Base-by-base conservation (phyloP, 1,284 basidiomycete species). In the Schizophyllum amplum region DNA sequence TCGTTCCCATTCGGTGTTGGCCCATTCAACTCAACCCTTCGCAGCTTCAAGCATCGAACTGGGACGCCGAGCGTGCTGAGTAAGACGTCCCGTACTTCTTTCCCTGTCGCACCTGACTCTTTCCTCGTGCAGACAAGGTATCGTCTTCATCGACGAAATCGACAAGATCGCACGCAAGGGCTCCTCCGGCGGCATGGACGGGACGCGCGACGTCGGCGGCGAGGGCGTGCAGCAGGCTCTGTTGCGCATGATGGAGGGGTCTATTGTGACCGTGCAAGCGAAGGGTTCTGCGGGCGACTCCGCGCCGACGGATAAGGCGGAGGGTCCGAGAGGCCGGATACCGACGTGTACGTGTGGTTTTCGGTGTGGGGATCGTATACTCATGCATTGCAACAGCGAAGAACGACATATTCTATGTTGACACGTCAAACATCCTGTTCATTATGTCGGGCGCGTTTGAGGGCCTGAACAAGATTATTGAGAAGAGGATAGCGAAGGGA, bases 191-290 rank as follows among this genome's bases (percentile, higher is more conserved):
- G 86, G 88, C 13, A 73, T 75, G 22, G 88, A 91, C 64, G 81
- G 87, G 4, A 87, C 89, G 1, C 84, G 93, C 53, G 96, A 98
- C 67, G 94, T 98, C 0, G 90, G 92, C 21, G 95, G 95, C 4
- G 94, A 97, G 76, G 95, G 95, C 33, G 95, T 98, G 2, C 95
- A 98, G 66, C 95, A 98, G 70, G 84, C 92, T 9, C 77, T 98
- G 22, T 75, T 98, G 1, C 81, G 94, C 52, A 89, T 98, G 81
- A 87, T 98, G 77, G 95, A 98, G 74, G 95, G 95, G 1, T 87
- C 92, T 0, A 76, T 86, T 4, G 80, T 98, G 23, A 87, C 86
- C 9, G 79, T 98, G 59, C 92, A 86, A 62, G 77, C 83, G 4
- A 94, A 94, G 72, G 81, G 82, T 22, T 65, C 74, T 47, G 66